Evolutionary conservation across 106 monocot species (phyloP).

Genomic region (Alisma plantagoaquatica): DNA sequence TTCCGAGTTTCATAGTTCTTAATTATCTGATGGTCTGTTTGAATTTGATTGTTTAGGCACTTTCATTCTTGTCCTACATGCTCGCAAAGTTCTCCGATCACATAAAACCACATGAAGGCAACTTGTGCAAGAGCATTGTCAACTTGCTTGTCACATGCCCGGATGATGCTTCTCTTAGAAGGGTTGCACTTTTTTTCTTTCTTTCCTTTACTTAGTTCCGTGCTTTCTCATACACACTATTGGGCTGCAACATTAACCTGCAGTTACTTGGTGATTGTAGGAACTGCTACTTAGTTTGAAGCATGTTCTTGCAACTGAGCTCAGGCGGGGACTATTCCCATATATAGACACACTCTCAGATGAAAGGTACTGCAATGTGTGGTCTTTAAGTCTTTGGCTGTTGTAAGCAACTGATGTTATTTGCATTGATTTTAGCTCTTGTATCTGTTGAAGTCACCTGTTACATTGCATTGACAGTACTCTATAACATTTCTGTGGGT

Average conservation of each 20-base stretch:
- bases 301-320: conserved; percentile 89
- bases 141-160: conserved; percentile 96
- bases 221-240: background rate
- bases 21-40: too few species aligned
- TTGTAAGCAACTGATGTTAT: background rate
- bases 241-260: background rate
- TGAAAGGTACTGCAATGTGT: conserved; percentile 97
- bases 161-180: conserved; percentile 82
- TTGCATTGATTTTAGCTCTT: conserved; percentile 3
- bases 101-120: conserved; percentile 86
- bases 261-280: too few species aligned
- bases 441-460: too few species aligned
- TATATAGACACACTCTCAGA: conserved; percentile 93
- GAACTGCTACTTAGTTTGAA: conserved; percentile 88
- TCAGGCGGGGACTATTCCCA: conserved; percentile 83
- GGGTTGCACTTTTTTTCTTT: too few species aligned
- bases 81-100: conserved; percentile 79
- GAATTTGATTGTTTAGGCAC: too few species aligned
- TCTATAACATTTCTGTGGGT: too few species aligned
- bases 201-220: too few species aligned
- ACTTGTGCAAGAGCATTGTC: conserved; percentile 94
- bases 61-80: conserved; percentile 92
- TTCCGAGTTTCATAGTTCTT: too few species aligned
- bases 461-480: too few species aligned
- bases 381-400: too few species aligned